A percentile compares a stretch with the other conserved stretches of the same genome.
Conservation (phyloP, 1,139 yeast species). For the Scheffersomyces titani region DNA sequence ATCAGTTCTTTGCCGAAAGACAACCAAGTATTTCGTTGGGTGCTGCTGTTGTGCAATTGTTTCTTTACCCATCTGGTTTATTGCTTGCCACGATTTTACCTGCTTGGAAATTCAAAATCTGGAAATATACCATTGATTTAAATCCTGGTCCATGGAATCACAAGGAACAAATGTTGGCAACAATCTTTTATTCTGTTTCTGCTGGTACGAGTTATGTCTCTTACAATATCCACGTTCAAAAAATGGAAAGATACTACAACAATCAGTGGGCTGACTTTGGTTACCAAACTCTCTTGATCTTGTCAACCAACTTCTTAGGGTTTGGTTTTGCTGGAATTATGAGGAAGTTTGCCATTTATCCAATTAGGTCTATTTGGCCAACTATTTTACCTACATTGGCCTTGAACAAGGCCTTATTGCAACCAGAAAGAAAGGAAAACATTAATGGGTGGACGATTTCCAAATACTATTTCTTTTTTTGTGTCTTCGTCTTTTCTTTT, state of each 20-base stretch:
- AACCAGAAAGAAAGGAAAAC: slow-evolving; percentile 38
- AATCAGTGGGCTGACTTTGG: slow-evolving; percentile 37
- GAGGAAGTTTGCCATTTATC: slow-evolving; percentile 57
- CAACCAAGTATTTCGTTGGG: slow-evolving; percentile 50
- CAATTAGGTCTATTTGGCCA: slow-evolving; percentile 60
- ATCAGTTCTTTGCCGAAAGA: slow-evolving; percentile 60
- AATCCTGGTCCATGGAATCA: slow-evolving; percentile 65
- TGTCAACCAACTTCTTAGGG: slow-evolving; percentile 61
- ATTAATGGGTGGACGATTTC: slow-evolving; percentile 56
- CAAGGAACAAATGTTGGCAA: slow-evolving; percentile 69
- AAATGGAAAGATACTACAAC: slow-evolving; percentile 38
- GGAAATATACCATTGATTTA: slow-evolving; percentile 40
- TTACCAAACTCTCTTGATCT: slow-evolving; percentile 49
- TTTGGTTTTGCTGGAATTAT: slow-evolving; percentile 64
- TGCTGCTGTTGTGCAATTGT: slow-evolving; percentile 51
- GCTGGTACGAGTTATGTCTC: slow-evolving; percentile 44
- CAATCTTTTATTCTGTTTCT: slow-evolving; percentile 46
- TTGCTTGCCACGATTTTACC: slow-evolving; percentile 22
- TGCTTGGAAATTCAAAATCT: slow-evolving; percentile 41
- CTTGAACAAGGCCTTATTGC: slow-evolving; percentile 52
- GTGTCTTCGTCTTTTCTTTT: slow-evolving; percentile 37
- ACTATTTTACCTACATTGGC: slow-evolving; percentile 55
- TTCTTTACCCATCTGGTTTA: slow-evolving; percentile 56
- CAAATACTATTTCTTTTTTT: slow-evolving; percentile 48
- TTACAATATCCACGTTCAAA: slow-evolving; percentile 47